Base-by-base conservation (phyloP, 495 filamentous ascomycete genomes). In the Neurospora discreta region DNA sequence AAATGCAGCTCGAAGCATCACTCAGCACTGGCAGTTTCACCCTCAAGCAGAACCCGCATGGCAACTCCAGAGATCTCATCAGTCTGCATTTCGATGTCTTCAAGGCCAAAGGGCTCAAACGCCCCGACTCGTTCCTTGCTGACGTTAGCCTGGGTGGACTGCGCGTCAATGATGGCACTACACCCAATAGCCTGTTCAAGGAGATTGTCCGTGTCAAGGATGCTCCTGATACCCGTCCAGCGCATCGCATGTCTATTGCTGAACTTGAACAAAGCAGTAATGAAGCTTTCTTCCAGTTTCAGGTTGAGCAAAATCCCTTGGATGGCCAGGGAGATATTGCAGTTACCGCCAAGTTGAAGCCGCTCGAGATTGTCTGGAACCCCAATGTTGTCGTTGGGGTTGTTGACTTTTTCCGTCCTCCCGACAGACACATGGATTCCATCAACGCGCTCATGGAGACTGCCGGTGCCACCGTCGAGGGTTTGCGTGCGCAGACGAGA, bases 161-260 rank as follows among this genome's bases (percentile, higher is more conserved):
- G 82, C 88, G 96, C 72, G 90, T 98, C 75, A 97, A 98, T 74
- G 95, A 99, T 78, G 96, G 95, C 39, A 98, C 94, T 5, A 98
- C 95, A 5, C 89, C 92, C 68, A 90, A 92, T 3, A 97, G 90
- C 75, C 83, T 98, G 43, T 98, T 90, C 78, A 91, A 93, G 36
- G 94, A 98, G 79, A 98, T 98, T 74, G 92, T 98, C 70, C 90
- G 89, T 33, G 93, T 99, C 77, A 99, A 99, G 77, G 93, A 97
- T 77, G 90, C 92, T 2, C 87, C 90, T 5, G 83, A 87, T 13
- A 79, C 85, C 58, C 81, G 84, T 23, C 77, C 82, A 10, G 81
- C 86, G 11, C 82, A 81, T 23, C 79, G 82, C 7, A 78, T 84
- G 39, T 87, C 85, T 18, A 88, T 91, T 71, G 86, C 89, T 30